These are phyloP conservation scores for Dipteronia sinensis DNA, from an alignment of 345 rosid species.

Conservation along the genomic window DNA sequence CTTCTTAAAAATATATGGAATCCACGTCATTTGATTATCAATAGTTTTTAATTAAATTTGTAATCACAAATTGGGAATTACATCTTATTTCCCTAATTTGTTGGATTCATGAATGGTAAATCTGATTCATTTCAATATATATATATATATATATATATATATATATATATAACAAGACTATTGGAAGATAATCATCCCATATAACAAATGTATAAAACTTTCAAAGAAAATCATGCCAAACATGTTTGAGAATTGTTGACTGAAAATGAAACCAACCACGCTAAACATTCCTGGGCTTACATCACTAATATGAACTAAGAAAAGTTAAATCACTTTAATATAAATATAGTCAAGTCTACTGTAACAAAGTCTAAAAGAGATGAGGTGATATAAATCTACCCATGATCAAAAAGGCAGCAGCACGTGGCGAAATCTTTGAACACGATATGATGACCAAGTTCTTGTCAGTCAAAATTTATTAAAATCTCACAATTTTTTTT, in stretches of 20 bases:
- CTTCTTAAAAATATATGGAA: too few species aligned
- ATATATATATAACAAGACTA: too few species aligned
- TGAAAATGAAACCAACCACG: background rate
- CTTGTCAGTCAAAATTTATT: constrained; percentile 31
- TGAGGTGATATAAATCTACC: background rate
- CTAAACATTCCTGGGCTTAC: background rate
- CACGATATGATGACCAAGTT: constrained; percentile 32
- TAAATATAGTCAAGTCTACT: constrained; percentile 23
- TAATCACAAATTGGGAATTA: too few species aligned
- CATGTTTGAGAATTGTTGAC: background rate
- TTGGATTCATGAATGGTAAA: too few species aligned
- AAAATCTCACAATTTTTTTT: constrained; percentile 2
- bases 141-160: too few species aligned
- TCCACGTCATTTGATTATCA: too few species aligned
- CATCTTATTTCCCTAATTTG: too few species aligned
- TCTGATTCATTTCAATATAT: too few species aligned
- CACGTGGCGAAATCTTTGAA: constrained; percentile 42
- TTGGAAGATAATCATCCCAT: background rate
- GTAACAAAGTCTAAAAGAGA: constrained; percentile 30
- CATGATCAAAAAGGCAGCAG: constrained; percentile 26
- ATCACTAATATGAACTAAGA: constrained; percentile 9
- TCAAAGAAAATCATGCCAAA: background rate
- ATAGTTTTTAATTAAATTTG: too few species aligned
- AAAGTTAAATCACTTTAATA: constrained; percentile 8
- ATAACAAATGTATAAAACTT: background rate